Conservation (phyloP, 1,284 basidiomycete species). For the Porodaedalea pini region DNA sequence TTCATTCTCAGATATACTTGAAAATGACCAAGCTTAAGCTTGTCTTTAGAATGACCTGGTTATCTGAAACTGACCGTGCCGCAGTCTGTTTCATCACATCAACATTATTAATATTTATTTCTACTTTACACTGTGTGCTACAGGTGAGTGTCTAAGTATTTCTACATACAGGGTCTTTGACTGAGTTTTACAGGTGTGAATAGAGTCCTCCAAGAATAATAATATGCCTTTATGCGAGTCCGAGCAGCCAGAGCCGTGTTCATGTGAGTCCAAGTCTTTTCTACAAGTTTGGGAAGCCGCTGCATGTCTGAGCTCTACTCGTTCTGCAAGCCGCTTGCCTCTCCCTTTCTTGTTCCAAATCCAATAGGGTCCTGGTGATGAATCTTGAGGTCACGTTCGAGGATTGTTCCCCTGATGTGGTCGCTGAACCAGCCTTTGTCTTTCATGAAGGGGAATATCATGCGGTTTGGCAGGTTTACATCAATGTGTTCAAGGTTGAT, state of each 20-base stretch:
- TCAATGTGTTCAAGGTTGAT: neutral
- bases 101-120: too few relatives aligned
- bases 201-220: too few relatives aligned
- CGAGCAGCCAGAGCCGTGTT: too few relatives aligned
- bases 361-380: neutral
- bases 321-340: neutral
- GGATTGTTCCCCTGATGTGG: neutral
- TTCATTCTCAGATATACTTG: neutral
- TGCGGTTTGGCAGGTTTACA: neutral
- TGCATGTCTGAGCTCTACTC: neutral
- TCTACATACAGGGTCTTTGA: too few relatives aligned
- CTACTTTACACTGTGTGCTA: too few relatives aligned
- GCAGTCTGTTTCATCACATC: too few relatives aligned
- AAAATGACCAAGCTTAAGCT: neutral
- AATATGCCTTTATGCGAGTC: too few relatives aligned
- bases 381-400: neutral
- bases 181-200: too few relatives aligned
- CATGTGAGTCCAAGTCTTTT: too few relatives aligned
- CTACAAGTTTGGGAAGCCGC: too few relatives aligned
- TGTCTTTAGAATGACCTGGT: too few relatives aligned
- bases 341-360: neutral
- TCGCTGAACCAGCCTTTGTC: neutral
- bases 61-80: neutral
- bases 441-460: slow-evolving; percentile 5
- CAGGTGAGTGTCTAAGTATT: too few relatives aligned